These are phyloP conservation scores for Verticillium nonalfalfae DNA, from an alignment of 2,329 filamentous ascomycete species.

Conservation along the genomic window DNA sequence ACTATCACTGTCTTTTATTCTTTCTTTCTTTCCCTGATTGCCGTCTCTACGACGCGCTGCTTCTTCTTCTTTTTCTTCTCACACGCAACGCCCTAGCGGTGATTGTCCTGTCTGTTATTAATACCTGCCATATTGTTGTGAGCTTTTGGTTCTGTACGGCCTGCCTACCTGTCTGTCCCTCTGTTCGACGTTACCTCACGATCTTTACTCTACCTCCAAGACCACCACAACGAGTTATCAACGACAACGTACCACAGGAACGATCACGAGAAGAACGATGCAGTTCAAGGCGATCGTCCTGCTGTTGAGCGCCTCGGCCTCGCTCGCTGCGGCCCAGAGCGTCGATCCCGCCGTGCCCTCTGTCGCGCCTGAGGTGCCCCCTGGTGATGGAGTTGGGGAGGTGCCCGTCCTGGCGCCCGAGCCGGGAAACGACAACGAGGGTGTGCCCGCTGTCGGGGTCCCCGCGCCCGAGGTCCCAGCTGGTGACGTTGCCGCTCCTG, in stretches of 20 bases:
- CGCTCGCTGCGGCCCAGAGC: background rate
- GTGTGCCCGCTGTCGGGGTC: background rate
- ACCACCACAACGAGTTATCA: background rate
- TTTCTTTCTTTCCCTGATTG: constrained; percentile 1
- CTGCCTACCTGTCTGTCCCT: background rate
- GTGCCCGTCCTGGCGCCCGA: background rate
- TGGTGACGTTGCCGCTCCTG: background rate
- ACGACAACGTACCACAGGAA: background rate
- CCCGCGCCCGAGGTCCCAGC: background rate
- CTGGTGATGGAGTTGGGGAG: background rate
- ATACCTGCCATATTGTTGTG: background rate
- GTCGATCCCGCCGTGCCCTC: background rate
- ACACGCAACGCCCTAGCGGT: background rate
- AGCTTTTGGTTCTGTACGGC: background rate
- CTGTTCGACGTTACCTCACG: background rate
- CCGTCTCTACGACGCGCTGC: too few species aligned
- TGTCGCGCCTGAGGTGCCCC: background rate
- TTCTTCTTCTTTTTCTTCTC: too few species aligned
- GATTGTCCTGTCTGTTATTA: background rate
- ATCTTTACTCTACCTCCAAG: background rate
- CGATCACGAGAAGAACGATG: constrained; percentile 4
- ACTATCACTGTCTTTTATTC: constrained; percentile 5
- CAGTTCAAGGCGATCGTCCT: constrained; percentile 6
- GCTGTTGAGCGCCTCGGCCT: constrained; percentile 2
- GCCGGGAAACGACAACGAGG: background rate